Evolutionary conservation across 169 alveolate species (phyloP).

Genomic region (Miamiensis avidus): DNA sequence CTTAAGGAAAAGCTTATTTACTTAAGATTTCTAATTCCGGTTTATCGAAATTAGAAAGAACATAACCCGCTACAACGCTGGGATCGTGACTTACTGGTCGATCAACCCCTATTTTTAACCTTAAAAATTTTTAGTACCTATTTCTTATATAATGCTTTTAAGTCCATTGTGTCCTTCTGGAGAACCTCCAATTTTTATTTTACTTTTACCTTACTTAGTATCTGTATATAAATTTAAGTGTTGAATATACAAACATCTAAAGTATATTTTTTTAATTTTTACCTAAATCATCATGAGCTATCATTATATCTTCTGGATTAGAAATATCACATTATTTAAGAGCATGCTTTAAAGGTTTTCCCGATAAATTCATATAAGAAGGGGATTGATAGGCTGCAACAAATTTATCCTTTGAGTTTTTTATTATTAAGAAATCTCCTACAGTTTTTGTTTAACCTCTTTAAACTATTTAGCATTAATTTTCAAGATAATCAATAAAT

Average conservation of each 20-base stretch:
- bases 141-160: conserved; percentile 16
- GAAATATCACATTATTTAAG: conserved; percentile 1
- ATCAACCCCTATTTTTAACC: conserved; percentile 28
- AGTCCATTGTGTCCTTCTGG: conserved; percentile 35
- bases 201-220: no score
- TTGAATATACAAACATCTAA: background rate
- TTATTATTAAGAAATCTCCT: background rate
- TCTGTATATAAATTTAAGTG: background rate
- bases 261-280: background rate
- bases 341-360: conserved; percentile 2
- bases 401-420: background rate
- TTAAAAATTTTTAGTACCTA: conserved; percentile 11
- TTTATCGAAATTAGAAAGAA: background rate
- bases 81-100: conserved; percentile 9
- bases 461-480: background rate
- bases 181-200: conserved; percentile 29
- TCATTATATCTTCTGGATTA: conserved; percentile 3
- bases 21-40: background rate
- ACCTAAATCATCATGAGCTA: conserved; percentile 30
- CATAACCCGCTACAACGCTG: background rate
- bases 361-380: conserved; percentile 22
- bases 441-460: background rate
- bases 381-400: conserved; percentile 6
- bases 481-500: conserved; percentile 7
- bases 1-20: background rate